Evolutionary conservation across 257 asterid species (phyloP), one percentile per base, ranked within the genome.

Genomic region (Solanum chilense): DNA sequence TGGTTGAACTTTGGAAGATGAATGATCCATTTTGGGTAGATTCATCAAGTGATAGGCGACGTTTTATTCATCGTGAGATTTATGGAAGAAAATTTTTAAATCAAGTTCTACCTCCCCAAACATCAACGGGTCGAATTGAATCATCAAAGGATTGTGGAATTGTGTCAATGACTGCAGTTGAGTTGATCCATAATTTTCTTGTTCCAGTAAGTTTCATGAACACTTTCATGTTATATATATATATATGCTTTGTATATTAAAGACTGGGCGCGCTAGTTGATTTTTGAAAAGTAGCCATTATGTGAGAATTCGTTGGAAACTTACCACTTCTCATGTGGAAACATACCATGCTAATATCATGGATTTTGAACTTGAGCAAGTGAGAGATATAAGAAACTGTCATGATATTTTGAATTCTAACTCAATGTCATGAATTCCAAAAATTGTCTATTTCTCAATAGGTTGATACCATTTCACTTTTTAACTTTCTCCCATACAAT

Each of bases 21-120:
- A 91, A 93, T 42, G 98, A 95, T 87, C 95, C 98, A 6, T 45
- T 96, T 20, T 95, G 97, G 98, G 60, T 89, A 29, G 88, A 89
- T 84, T 87, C 95, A 75, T 12, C 89, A 2, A 35, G 42, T n/a
- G 93, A 92, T 58, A 95, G 93, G 82, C 89, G 94, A 76, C 88
- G 47, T 66, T 25, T 75, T 18, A 86, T 96, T 64, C 91, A 93
- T 76, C 88, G 85, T 16, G 94, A 92, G 33, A 89, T 89, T 78
- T 94, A 96, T 83, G 93, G 92, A 66, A 94, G 90, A 88, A 89
- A 88, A 66, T 94, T 91, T 44, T 92, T 94, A 47, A 92, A 89
- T 88, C 39, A 85, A 33, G 82, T 71, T 85, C 84, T 88, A 86
- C 78, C 60, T 90, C 21, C 91, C 86, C 27, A 75, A 86, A 86